Evolutionary conservation across 1,284 basidiomycete genomes (phyloP).

Genomic region (Nidula niveotomentosa): DNA sequence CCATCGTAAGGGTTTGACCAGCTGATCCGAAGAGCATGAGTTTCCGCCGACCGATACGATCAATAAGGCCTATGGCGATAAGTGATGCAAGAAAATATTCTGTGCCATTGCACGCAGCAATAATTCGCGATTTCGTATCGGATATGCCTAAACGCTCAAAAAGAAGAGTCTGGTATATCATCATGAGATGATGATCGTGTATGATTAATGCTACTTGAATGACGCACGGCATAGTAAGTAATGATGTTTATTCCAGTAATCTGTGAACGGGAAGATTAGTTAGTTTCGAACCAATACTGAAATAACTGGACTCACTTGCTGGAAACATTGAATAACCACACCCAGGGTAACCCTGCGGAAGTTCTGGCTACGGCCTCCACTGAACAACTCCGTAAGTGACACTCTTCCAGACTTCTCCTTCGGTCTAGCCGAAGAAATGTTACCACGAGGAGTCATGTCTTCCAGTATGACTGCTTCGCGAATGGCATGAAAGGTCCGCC

Average conservation of each 20-base stretch:
- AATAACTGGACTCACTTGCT: conserved; percentile 48
- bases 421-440: background rate
- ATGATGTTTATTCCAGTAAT: conserved; percentile 41
- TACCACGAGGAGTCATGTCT: conserved; percentile 12
- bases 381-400: conserved; percentile 53
- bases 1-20: conserved; percentile 61
- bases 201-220: background rate
- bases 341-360: conserved; percentile 60
- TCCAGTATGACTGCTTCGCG: conserved; percentile 49
- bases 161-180: conserved; percentile 43
- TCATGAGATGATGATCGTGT: background rate
- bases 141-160: conserved; percentile 62
- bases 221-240: conserved; percentile 52
- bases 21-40: conserved; percentile 64
- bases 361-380: conserved; percentile 61
- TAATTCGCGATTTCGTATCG: conserved; percentile 59
- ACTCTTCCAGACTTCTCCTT: too few species aligned
- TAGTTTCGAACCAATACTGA: conserved; percentile 44
- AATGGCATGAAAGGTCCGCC: conserved; percentile 55
- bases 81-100: conserved; percentile 66
- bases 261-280: conserved; percentile 7
- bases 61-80: conserved; percentile 53
- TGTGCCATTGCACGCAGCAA: conserved; percentile 70
- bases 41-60: conserved; percentile 56
- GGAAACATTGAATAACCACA: conserved; percentile 66